phyloP scores from a whole-genome alignment of 2,329 filamentous ascomycete species.

The Venturia nashicola region DNA sequence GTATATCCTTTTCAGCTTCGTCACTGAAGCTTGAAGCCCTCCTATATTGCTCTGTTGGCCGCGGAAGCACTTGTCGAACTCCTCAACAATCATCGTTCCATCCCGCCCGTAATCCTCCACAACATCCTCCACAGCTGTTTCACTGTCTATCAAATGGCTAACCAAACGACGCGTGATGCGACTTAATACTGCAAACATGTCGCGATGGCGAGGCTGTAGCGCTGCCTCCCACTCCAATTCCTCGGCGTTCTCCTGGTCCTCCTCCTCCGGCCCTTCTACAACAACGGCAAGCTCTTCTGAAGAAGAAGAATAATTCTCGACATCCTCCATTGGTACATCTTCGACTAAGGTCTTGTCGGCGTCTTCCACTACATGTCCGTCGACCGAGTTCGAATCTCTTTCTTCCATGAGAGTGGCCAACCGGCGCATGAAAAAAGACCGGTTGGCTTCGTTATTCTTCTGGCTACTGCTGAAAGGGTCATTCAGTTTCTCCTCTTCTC shows the following conservation, averaged over 20 bases:
- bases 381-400: neutral
- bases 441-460: neutral
- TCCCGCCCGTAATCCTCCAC: slow-evolving; percentile 3
- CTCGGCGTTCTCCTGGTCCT: neutral
- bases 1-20: neutral
- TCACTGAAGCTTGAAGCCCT: neutral
- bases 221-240: slow-evolving; percentile 2
- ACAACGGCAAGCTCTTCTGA: neutral
- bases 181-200: neutral
- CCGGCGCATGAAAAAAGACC: neutral
- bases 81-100: neutral
- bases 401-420: neutral
- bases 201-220: slow-evolving; percentile 3
- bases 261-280: neutral
- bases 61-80: neutral
- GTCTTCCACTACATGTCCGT: neutral
- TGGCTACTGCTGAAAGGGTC: slow-evolving; percentile 1
- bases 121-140: slow-evolving; percentile 5
- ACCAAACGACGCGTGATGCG: slow-evolving; percentile 5
- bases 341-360: neutral
- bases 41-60: neutral
- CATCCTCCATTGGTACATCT: neutral
- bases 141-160: slow-evolving; percentile 2
- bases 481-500: neutral
- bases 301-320: neutral